Evolutionary conservation across 2,329 filamentous ascomycete genomes (phyloP), one percentile per base, ranked within the genome.

Genomic region (Aspergillus pseudonomiae): DNA sequence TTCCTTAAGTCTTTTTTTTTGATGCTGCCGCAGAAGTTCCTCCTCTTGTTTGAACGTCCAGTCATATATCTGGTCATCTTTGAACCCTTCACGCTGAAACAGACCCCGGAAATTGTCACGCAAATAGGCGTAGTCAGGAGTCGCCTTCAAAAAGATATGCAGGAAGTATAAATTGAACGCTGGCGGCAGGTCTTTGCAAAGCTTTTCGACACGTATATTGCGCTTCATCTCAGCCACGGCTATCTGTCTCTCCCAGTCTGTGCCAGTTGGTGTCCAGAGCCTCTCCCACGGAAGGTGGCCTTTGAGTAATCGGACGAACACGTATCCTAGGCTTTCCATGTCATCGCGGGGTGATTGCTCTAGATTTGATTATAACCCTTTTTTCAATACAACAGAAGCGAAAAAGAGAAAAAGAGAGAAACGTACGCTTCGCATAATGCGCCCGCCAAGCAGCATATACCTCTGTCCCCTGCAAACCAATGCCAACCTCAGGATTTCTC

Each of bases 241-340:
- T 24, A 19, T 19, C 4, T 30, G 26, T 30, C 46, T 52, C 16
- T 36, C 34, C 34, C 14, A 16, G 34, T 52, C 6, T n/a, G 26
- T 19, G 3, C 14, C 10, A 10, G 6, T 32, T 52, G 12, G 1
- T 28, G 94, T 94, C 88, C 97, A 97, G 61, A 97, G 86, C 61
- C 94, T 95, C 84, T 99, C 95, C 95, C 95, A 99, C 66, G 95
- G 95, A 63, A 99, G 93, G 68, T 94, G 97, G 68, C 95, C 95
- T 81, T 95, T 94, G 86, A 94, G 98, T 85, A 99, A 99, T 87
- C 99, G 98, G 67, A 99, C 91, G 93, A 99, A 97, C 76, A 99
- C 95, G 74, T 99, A 98, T 74, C 95, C 95, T 57, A 99, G 88
- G 64, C 94, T 97, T 82, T 99, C 95, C 94, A 99, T 98, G 75